Evolutionary conservation across 139 green algal species (phyloP).

Genomic region (Chlorella sp.): DNA sequence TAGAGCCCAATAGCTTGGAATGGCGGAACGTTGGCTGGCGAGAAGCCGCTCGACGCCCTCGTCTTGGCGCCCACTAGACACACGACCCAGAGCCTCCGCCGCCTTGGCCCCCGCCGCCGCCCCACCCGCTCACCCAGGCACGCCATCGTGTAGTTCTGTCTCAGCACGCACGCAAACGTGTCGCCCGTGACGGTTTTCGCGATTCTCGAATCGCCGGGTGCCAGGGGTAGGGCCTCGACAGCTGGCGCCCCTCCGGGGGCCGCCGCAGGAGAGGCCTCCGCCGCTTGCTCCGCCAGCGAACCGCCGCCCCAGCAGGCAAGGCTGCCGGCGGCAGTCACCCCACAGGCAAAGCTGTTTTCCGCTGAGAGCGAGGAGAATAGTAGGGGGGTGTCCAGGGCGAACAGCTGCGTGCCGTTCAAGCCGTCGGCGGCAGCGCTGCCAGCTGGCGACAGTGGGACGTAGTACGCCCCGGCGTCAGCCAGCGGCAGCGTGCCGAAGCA

Average conservation of each 20-base stretch:
- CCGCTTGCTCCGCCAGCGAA: not conserved
- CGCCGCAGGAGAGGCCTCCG: not conserved
- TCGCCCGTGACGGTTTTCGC: not conserved
- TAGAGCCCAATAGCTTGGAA: too few relatives aligned
- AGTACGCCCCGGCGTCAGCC: too few relatives aligned
- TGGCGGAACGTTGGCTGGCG: too few relatives aligned
- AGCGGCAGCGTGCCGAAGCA: too few relatives aligned
- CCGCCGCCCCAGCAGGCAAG: not conserved
- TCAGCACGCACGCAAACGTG: not conserved
- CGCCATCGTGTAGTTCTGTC: not conserved
- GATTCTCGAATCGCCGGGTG: not conserved
- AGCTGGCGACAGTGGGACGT: too few relatives aligned
- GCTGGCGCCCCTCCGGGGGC: not conserved
- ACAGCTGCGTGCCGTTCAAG: not conserved
- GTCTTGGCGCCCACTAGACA: too few relatives aligned
- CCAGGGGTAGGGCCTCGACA: not conserved
- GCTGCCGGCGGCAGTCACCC: not conserved
- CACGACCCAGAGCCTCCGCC: too few relatives aligned
- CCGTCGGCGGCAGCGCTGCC: not conserved
- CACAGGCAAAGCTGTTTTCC: not conserved
- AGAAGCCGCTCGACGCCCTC: too few relatives aligned
- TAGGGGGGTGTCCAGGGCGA: not conserved
- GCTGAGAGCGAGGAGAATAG: not conserved
- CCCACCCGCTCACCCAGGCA: constrained; percentile 2
- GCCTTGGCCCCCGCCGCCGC: not conserved